Evolutionary conservation across 1,284 basidiomycete genomes (phyloP), one percentile per base, ranked within the genome.

Genomic region (Irpex lacteus): DNA sequence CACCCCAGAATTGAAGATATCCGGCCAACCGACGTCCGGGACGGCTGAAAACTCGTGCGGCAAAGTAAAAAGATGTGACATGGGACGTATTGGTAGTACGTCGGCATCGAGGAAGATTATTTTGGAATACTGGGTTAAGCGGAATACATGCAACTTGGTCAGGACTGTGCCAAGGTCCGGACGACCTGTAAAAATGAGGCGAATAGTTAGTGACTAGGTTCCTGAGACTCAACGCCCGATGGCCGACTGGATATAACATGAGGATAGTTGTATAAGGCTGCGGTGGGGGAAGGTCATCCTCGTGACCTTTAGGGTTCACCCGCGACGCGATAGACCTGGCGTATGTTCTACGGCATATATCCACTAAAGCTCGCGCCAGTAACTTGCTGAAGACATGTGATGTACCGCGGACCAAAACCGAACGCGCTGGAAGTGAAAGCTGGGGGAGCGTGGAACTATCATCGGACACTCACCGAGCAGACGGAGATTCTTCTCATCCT

Each of bases 21-120:
- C 97, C 49, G 97, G 97, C 97, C 97, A 99, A 69, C 97, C 97
- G 36, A 95, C 93, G 76, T 99, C 97, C 4, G 97, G 95, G 15
- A 89, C 92, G 8, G 97, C 97, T 52, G 96, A 91, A 68, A 92
- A 92, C 66, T 91, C 89, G 73, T 90, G 81, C 11, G 88, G 83
- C 59, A 90, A 76, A 32, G 82, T 81, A 75, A 98, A 96, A n/a
- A 98, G 86, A 75, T 96, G 94, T 21, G 92, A 91, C 59, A 98
- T 79, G 19, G 95, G 91, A 15, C 88, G 87, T 59, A 98, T 83
- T 55, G 96, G 95, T 66, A 99, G 89, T 57, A 96, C 90, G 76
- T 99, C 97, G 69, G 97, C 96, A 77, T 99, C 97, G 64, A 99
- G 88, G 77, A 97, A 98, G 72, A 98, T 87, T 70, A 98, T 80